These are phyloP conservation scores for Phialophora chinensis DNA, from an alignment of 2,329 filamentous ascomycete species.

Conservation along the genomic window DNA sequence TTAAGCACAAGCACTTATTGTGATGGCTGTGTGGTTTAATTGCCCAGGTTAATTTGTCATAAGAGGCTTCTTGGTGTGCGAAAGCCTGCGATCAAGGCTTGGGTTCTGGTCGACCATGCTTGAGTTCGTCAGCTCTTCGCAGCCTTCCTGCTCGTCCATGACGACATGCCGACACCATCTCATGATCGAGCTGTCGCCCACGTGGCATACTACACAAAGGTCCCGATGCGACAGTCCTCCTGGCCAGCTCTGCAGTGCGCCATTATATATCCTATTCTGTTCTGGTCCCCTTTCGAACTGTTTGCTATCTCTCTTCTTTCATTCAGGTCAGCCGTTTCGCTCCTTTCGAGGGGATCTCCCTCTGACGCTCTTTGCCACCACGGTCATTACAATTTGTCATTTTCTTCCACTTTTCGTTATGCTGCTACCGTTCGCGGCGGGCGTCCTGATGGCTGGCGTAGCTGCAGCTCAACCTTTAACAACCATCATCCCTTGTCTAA, in stretches of 20 bases:
- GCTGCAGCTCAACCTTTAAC: constrained; percentile 30
- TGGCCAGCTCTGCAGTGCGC: neutral
- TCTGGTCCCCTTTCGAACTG: neutral
- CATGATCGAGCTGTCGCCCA: neutral
- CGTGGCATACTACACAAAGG: neutral
- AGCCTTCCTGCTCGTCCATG: neutral
- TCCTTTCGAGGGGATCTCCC: constrained; percentile 26
- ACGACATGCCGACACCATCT: neutral
- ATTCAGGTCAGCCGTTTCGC: neutral
- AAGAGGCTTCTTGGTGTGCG: neutral
- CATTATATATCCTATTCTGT: neutral
- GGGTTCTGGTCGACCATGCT: neutral
- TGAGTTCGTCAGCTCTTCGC: neutral
- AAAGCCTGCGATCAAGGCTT: neutral
- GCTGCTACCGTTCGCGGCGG: constrained; percentile 27
- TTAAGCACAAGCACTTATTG: neutral
- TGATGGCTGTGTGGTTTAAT: neutral
- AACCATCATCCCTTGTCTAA: constrained; percentile 30
- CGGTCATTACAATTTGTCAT: constrained; percentile 19
- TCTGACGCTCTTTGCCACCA: constrained; percentile 23
- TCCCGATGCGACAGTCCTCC: neutral
- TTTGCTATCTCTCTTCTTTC: neutral
- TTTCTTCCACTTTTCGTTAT: constrained; percentile 29
- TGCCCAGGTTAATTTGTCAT: neutral
- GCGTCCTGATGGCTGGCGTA: constrained; percentile 27